phyloP scores from a whole-genome alignment of 73 alveolate species.

The Diophrys appendiculata region DNA sequence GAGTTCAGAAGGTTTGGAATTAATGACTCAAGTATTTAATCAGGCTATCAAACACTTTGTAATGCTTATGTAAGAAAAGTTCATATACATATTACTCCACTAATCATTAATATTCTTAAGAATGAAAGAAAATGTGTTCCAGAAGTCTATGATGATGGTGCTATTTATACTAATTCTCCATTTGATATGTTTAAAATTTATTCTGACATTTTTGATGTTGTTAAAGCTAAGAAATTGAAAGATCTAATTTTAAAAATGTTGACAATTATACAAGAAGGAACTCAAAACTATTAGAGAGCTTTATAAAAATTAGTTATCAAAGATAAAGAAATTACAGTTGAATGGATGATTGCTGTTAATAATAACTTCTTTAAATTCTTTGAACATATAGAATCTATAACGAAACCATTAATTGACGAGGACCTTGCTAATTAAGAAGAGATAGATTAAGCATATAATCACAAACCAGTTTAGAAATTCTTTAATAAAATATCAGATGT shows the following conservation, averaged over 20 bases:
- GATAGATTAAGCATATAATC: slow-evolving; percentile 19
- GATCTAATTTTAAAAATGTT: slow-evolving; percentile 47
- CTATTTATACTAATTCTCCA: slow-evolving; percentile 54
- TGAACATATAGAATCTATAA: slow-evolving; percentile 42
- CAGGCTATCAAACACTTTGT: slow-evolving; percentile 56
- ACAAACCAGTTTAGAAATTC: not conserved
- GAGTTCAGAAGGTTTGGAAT: slow-evolving; percentile 62
- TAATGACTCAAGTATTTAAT: slow-evolving; percentile 48
- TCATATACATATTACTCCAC: slow-evolving; percentile 47
- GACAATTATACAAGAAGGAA: slow-evolving; percentile 29
- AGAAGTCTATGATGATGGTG: slow-evolving; percentile 44
- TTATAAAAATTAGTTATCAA: slow-evolving; percentile 14
- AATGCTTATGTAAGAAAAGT: slow-evolving; percentile 47
- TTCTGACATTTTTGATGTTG: slow-evolving; percentile 42
- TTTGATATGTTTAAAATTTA: slow-evolving; percentile 47
- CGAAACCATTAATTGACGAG: slow-evolving; percentile 1
- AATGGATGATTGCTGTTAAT: slow-evolving; percentile 54
- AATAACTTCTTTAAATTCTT: slow-evolving; percentile 56
- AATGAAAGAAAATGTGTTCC: slow-evolving; percentile 40
- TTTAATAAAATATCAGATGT: not conserved
- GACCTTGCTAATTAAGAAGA: slow-evolving; percentile 5
- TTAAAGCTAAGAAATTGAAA: slow-evolving; percentile 40
- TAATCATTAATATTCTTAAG: slow-evolving; percentile 34
- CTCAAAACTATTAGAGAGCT: slow-evolving; percentile 45
- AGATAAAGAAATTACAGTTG: slow-evolving; percentile 15